Conservation (phyloP, 2,329 filamentous ascomycete genomes). For the Aspergillus tanneri region DNA sequence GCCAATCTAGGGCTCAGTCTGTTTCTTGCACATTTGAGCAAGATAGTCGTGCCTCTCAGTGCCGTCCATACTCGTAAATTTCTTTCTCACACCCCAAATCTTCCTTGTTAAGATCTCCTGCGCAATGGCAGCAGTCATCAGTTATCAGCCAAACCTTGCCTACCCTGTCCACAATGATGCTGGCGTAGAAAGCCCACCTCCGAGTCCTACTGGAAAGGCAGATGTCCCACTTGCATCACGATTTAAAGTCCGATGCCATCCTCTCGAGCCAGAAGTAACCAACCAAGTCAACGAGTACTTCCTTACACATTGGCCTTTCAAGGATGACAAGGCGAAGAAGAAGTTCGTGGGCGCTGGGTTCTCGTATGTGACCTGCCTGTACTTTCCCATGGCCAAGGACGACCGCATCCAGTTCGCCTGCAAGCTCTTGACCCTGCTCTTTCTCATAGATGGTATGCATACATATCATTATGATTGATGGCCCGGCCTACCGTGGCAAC, state of each 20-base stretch:
- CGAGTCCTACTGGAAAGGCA: background rate
- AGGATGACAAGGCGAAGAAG: slow-evolving; percentile 26
- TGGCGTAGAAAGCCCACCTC: too few species aligned
- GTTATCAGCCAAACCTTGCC: too few species aligned
- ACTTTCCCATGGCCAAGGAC: slow-evolving; percentile 39
- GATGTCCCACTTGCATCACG: background rate
- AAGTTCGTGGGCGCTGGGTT: slow-evolving; percentile 39
- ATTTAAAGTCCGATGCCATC: slow-evolving; percentile 22
- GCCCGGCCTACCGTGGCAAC: background rate
- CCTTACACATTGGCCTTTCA: slow-evolving; percentile 41
- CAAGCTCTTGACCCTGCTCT: slow-evolving; percentile 42
- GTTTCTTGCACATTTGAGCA: too few species aligned
- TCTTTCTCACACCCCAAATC: too few species aligned
- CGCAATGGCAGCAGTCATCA: too few species aligned
- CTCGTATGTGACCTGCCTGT: slow-evolving; percentile 39
- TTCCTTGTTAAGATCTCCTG: too few species aligned
- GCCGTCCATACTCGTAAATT: too few species aligned
- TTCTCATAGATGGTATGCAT: slow-evolving; percentile 45
- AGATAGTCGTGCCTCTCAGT: too few species aligned
- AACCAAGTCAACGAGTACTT: slow-evolving; percentile 42
- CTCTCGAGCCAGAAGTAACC: slow-evolving; percentile 24
- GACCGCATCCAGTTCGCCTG: slow-evolving; percentile 43
- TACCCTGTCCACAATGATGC: too few species aligned
- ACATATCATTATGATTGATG: background rate
- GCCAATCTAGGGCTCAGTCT: too few species aligned